These are phyloP conservation scores for Rhytidiadelphus loreus DNA, from an alignment of 225 moss, liverwort and hornwort species.

Conservation along the genomic window DNA sequence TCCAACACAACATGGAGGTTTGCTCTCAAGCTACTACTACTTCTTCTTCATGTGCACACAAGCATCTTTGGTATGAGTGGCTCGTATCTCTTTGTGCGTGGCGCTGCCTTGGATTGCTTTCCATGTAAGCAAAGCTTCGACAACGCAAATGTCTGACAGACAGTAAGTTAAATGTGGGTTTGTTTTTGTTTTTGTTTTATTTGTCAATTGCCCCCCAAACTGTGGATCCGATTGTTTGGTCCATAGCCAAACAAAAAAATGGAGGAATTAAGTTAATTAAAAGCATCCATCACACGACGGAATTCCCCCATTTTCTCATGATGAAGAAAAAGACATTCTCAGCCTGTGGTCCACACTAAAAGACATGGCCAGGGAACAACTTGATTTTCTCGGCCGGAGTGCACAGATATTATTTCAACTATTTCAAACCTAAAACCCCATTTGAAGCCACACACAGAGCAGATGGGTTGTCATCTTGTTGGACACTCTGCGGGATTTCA, in stretches of 20 bases:
- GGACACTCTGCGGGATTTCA: not conserved
- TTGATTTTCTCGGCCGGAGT: too few species aligned
- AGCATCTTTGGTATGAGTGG: not conserved
- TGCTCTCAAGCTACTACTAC: not conserved
- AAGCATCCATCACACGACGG: not conserved
- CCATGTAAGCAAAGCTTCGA: not conserved
- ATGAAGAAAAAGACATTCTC: not conserved
- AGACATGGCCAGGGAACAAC: slow-evolving; percentile 17
- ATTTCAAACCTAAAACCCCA: not conserved
- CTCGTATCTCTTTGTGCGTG: not conserved
- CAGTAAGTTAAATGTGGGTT: not conserved
- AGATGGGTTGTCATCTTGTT: not conserved
- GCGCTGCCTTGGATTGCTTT: not conserved
- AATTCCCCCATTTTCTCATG: not conserved
- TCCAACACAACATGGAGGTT: not conserved
- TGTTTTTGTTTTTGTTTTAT: too few species aligned
- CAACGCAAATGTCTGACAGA: not conserved
- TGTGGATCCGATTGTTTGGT: rapidly evolving
- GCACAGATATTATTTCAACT: not conserved
- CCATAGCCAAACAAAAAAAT: not conserved
- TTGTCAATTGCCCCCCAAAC: too few species aligned
- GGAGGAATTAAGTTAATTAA: too few species aligned
- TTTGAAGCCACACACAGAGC: not conserved
- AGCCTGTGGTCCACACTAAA: not conserved
- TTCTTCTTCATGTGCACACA: not conserved